Base-by-base conservation (phyloP, 2,329 filamentous ascomycete species). In the Rhynchosporium graminicola region DNA sequence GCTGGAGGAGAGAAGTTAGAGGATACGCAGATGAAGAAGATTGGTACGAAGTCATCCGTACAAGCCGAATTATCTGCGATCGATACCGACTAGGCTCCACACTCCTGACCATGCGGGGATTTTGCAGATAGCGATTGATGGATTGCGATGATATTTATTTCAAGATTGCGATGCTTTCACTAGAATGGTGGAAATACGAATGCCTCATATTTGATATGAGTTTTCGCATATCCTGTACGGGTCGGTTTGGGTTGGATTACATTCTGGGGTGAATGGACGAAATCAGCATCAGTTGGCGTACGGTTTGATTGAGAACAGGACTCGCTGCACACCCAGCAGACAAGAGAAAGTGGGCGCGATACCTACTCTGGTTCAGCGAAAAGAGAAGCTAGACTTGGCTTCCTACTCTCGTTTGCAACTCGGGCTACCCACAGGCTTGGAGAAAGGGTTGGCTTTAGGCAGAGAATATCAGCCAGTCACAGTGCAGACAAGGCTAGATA, bases 11-110 rank as follows among this genome's bases (percentile, higher is more conserved):
- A 99, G 82, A 98, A 97, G 82, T 80, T 99, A 64, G 95, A 99
- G 79, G 94, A 97, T 74, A 99, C 95, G 38, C 95, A 99, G 80
- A 87, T 99, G 77, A 96, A 97, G 83, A 99, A 99, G 84, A 99
- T 99, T 71, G 85, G 86, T 61, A 98, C 92, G 28, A 96, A 98
- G 80, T 81, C 87, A 55, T 78, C 84, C 15, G 94, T 99, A 63
- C 82, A 93, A 65, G 91, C 89, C 78, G 95, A 99, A 79, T 80
- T 99, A 63, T 84, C 89, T 38, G 58, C 69, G n/a, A 64, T 75
- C 46, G 73, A 74, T 12, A 59, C 61, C 3, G 71, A 71, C 40
- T 48, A n/a, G 36, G 61, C 59, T 38, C 26, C 26, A 43, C 28
- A 8, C 10, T 15, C 5, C 4, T 29, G 31, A 1, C 10, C 12